Conservation (phyloP, 768 basidiomycete genomes). For the Tricholoma terreum region DNA sequence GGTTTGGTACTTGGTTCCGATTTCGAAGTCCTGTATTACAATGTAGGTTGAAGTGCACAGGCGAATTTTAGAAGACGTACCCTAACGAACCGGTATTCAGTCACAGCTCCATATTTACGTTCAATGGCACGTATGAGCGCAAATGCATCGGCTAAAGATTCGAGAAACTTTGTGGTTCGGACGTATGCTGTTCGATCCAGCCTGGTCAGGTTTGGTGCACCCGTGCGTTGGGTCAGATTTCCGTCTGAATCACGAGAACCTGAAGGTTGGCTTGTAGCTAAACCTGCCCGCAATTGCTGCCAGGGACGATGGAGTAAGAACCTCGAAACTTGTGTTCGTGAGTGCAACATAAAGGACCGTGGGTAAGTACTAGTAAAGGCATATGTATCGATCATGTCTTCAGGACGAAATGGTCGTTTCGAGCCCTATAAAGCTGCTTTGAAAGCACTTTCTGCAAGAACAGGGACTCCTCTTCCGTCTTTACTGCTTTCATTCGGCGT, state of each 20-base stretch:
- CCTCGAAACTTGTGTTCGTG: background rate
- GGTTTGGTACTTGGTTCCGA: conserved; percentile 39
- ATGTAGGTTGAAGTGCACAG: background rate
- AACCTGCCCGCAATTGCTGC: background rate
- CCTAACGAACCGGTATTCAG: conserved; percentile 40
- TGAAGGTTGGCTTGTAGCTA: background rate
- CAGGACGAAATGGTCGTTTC: conserved; percentile 28
- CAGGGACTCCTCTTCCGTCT: conserved; percentile 74
- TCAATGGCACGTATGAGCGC: conserved; percentile 55
- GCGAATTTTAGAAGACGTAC: conserved; percentile 25
- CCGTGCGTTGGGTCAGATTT: background rate
- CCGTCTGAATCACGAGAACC: background rate
- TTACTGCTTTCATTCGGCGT: conserved; percentile 75
- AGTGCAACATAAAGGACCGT: background rate
- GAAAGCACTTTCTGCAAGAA: conserved; percentile 57
- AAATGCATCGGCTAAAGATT: conserved; percentile 48
- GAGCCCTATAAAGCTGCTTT: conserved; percentile 54
- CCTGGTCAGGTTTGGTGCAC: background rate
- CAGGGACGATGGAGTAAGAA: background rate
- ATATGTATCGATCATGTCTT: background rate
- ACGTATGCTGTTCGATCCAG: conserved; percentile 30
- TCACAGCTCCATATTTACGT: conserved; percentile 47
- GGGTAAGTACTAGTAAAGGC: background rate
- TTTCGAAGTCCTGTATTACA: conserved; percentile 45
- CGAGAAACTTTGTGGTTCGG: conserved; percentile 37